phyloP scores from a whole-genome alignment of 345 rosid genomes.

The Excoecaria cochinchinensis region DNA sequence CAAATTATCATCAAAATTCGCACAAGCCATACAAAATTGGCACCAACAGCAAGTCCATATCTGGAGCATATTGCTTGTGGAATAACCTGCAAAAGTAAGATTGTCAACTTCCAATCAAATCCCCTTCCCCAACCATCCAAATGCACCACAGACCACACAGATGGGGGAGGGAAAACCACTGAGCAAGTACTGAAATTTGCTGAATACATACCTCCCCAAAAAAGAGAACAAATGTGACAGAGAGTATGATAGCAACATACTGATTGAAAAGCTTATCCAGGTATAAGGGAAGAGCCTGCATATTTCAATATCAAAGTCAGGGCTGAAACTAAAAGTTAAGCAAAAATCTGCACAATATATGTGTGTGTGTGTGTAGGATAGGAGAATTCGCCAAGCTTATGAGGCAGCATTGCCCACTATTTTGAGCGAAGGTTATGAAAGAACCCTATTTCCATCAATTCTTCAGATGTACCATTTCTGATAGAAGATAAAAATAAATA shows the following conservation, averaged over 20 bases:
- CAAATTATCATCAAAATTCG: constrained; percentile 74
- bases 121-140: not conserved
- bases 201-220: constrained; percentile 77
- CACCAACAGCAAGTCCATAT: constrained; percentile 94
- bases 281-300: constrained; percentile 93
- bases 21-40: constrained; percentile 84
- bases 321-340: not conserved
- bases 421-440: not conserved
- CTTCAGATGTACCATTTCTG: not conserved
- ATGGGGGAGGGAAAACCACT: not conserved
- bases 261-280: constrained; percentile 91
- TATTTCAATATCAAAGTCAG: constrained; percentile 16
- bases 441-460: not conserved
- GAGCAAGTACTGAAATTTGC: not conserved
- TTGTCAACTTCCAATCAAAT: not conserved
- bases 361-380: too few relatives aligned
- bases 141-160: not conserved
- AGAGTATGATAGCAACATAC: constrained; percentile 81
- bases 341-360: too few relatives aligned
- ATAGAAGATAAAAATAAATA: not conserved
- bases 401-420: not conserved
- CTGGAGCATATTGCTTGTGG: constrained; percentile 95
- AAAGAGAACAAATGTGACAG: constrained; percentile 83
- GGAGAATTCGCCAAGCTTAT: not conserved
- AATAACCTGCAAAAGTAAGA: constrained; percentile 59